Percentiles rank a stretch among this genome's conserved stretches.
Conservation (phyloP, 805 yeast species). For the Candida coquimbonensis region DNA sequence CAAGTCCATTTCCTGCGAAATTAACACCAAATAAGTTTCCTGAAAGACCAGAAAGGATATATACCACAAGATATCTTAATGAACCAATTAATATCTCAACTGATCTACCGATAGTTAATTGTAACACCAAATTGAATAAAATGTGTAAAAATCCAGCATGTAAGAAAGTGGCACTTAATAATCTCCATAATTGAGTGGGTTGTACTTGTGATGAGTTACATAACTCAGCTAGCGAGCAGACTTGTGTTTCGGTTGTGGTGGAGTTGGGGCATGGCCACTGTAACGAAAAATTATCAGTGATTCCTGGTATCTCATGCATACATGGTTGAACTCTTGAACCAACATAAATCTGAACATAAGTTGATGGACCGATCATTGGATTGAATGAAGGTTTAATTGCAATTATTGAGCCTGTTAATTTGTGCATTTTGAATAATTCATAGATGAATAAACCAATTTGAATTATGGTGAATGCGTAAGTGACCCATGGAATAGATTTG, state of each 20-base stretch:
- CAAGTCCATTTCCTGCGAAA: slow-evolving; percentile 58
- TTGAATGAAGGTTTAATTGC: slow-evolving; percentile 68
- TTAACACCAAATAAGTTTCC: slow-evolving; percentile 68
- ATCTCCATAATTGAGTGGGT: slow-evolving; percentile 65
- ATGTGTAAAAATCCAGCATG: slow-evolving; percentile 74
- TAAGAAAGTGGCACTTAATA: slow-evolving; percentile 61
- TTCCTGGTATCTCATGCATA: slow-evolving; percentile 44
- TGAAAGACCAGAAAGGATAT: slow-evolving; percentile 53
- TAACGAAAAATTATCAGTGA: slow-evolving; percentile 41
- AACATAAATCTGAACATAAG: slow-evolving; percentile 56
- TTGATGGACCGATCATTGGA: slow-evolving; percentile 75
- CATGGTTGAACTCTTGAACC: slow-evolving; percentile 71
- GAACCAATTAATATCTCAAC: slow-evolving; percentile 53
- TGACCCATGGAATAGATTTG: slow-evolving; percentile 10
- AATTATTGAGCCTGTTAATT: slow-evolving; percentile 54
- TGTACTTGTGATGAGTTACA: slow-evolving; percentile 28
- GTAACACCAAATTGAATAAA: slow-evolving; percentile 53
- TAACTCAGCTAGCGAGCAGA: slow-evolving; percentile 48
- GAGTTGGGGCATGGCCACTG: slow-evolving; percentile 66
- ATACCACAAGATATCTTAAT: slow-evolving; percentile 45
- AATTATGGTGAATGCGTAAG: slow-evolving; percentile 24
- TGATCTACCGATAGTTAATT: slow-evolving; percentile 51
- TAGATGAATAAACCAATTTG: slow-evolving; percentile 54
- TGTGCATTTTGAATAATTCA: slow-evolving; percentile 51
- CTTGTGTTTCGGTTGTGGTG: slow-evolving; percentile 45